These are phyloP conservation scores for Drosera spatulata DNA, from an alignment of 179 eudicot species.

Conservation along the genomic window DNA sequence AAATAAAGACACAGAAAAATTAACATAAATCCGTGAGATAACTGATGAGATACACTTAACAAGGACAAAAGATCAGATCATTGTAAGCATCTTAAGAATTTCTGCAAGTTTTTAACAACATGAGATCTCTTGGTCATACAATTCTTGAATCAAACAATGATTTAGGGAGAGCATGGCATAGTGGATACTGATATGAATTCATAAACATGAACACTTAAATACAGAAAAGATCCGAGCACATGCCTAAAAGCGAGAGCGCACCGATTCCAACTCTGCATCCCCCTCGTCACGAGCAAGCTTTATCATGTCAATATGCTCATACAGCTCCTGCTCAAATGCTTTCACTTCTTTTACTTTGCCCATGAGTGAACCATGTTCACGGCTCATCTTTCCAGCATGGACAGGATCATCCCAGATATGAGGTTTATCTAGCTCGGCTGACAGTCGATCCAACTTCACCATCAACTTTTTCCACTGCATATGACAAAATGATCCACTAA, in stretches of 20 bases:
- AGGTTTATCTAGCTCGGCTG: constrained; percentile 63
- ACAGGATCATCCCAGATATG: constrained; percentile 95
- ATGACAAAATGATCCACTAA: constrained; percentile 5
- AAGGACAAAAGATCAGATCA: no score
- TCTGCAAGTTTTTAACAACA: no score
- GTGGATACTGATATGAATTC: background rate
- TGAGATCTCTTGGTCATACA: no score
- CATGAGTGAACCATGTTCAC: constrained; percentile 81
- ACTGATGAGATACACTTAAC: no score
- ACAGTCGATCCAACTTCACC: constrained; percentile 48
- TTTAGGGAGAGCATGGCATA: background rate
- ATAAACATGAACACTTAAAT: background rate
- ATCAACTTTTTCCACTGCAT: constrained; percentile 75
- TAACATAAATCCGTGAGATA: no score
- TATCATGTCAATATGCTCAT: constrained; percentile 94
- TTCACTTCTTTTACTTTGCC: constrained; percentile 81
- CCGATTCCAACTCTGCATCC: constrained; percentile 92
- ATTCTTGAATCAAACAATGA: background rate
- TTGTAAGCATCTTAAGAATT: no score
- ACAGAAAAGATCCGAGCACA: constrained; percentile 39
- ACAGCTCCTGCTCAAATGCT: constrained; percentile 71
- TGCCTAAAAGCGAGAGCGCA: constrained; percentile 83
- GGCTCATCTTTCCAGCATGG: constrained; percentile 83
- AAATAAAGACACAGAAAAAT: no score
- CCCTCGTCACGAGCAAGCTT: constrained; percentile 96